Evolutionary conservation across 2,329 filamentous ascomycete genomes (phyloP).

Genomic region (Phyllosticta citrichinensis): DNA sequence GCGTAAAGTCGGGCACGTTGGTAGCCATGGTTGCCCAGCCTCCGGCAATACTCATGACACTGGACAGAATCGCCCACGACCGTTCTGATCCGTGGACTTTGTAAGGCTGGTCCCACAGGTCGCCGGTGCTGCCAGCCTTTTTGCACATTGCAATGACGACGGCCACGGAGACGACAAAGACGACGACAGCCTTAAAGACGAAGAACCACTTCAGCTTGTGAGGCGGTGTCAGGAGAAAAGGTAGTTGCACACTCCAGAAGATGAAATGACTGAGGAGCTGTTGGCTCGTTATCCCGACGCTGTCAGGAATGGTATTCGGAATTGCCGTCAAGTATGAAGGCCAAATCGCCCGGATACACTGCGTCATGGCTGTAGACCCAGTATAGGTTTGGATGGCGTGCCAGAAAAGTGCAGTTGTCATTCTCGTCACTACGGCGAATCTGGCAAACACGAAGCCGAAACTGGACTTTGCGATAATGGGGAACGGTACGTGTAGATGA

Average conservation of each 20-base stretch:
- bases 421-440: not conserved
- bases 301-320: slow-evolving; percentile 35
- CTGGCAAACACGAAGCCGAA: not conserved
- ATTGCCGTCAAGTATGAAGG: slow-evolving; percentile 27
- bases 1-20: slow-evolving; percentile 17
- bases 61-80: slow-evolving; percentile 12
- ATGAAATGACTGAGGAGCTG: slow-evolving; percentile 22
- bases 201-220: slow-evolving; percentile 17
- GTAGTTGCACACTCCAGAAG: slow-evolving; percentile 18
- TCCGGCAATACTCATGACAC: slow-evolving; percentile 13
- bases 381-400: slow-evolving; percentile 1
- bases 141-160: slow-evolving; percentile 15
- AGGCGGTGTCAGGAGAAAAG: slow-evolving; percentile 20
- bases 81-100: slow-evolving; percentile 8
- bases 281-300: slow-evolving; percentile 28
- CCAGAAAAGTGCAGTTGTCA: slow-evolving; percentile 1
- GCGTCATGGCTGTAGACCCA: slow-evolving; percentile 17
- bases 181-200: slow-evolving; percentile 11
- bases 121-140: slow-evolving; percentile 17
- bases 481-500: not conserved
- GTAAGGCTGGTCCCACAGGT: slow-evolving; percentile 9
- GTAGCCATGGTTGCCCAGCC: slow-evolving; percentile 15
- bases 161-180: slow-evolving; percentile 14
- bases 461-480: not conserved
- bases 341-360: slow-evolving; percentile 27